Conservation (phyloP, 306 rosid genomes). For the Quercus cerris region DNA sequence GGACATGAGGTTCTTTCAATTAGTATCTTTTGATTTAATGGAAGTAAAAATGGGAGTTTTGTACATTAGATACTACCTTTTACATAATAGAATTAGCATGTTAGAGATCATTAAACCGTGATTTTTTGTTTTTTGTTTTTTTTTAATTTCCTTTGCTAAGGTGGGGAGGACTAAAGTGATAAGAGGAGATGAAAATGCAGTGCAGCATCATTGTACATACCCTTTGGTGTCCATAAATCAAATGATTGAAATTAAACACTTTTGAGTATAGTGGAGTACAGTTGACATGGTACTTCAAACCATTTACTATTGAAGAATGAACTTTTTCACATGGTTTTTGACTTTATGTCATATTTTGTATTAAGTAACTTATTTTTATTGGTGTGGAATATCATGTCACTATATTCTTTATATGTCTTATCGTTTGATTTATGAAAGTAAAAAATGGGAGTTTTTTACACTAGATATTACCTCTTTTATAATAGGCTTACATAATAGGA, state of each 20-base stretch:
- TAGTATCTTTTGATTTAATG: neutral
- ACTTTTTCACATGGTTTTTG: no score
- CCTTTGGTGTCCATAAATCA: neutral
- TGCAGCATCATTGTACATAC: neutral
- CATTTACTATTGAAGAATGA: no score
- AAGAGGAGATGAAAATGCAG: neutral
- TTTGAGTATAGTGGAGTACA: no score
- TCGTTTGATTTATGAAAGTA: neutral
- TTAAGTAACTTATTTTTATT: no score
- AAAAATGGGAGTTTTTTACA: neutral
- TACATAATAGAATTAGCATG: neutral
- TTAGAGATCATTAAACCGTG: neutral
- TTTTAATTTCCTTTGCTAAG: neutral
- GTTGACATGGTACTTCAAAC: no score
- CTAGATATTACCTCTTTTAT: neutral
- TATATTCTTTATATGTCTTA: no score
- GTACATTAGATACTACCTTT: no score
- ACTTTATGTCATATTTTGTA: no score
- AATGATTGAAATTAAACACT: neutral
- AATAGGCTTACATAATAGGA: neutral
- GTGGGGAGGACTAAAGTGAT: neutral
- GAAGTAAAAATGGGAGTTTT: neutral
- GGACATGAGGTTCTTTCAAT: no score
- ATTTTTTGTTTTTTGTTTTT: neutral
- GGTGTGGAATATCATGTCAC: no score